Evolutionary conservation across 176 grass and related monocot genomes (phyloP).

Genomic region (Elymus sibiricus): DNA sequence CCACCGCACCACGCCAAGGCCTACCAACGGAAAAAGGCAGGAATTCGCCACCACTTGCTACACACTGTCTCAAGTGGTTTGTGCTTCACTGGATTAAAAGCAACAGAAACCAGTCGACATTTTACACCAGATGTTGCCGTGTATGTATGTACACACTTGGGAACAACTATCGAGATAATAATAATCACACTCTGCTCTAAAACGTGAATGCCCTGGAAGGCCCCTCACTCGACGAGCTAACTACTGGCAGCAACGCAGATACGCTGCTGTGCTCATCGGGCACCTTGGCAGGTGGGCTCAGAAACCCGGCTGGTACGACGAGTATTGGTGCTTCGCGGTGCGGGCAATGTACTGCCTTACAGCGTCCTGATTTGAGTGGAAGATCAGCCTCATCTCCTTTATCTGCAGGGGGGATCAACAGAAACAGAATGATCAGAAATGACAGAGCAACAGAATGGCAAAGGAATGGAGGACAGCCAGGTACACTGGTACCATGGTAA

Average conservation of each 20-base stretch:
- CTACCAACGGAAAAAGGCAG: neutral
- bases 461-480: neutral
- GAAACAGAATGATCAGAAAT: too few relatives aligned
- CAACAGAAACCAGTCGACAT: neutral
- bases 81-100: neutral
- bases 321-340: constrained; percentile 15
- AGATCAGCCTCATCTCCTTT: constrained; percentile 61
- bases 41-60: neutral
- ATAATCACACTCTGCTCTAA: neutral
- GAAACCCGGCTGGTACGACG: neutral
- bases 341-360: constrained; percentile 24
- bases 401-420: constrained; percentile 36
- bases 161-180: neutral
- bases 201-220: neutral
- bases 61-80: neutral
- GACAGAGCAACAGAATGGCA: neutral
- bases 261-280: neutral
- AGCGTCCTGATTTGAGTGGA: constrained; percentile 42
- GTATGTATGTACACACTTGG: constrained; percentile 16
- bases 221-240: neutral
- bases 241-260: neutral
- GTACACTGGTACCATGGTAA: neutral
- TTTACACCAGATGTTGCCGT: neutral
- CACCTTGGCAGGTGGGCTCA: neutral
- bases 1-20: too few relatives aligned